Evolutionary conservation across 495 filamentous ascomycete genomes (phyloP).

Genomic region (Tirmania nivea): DNA sequence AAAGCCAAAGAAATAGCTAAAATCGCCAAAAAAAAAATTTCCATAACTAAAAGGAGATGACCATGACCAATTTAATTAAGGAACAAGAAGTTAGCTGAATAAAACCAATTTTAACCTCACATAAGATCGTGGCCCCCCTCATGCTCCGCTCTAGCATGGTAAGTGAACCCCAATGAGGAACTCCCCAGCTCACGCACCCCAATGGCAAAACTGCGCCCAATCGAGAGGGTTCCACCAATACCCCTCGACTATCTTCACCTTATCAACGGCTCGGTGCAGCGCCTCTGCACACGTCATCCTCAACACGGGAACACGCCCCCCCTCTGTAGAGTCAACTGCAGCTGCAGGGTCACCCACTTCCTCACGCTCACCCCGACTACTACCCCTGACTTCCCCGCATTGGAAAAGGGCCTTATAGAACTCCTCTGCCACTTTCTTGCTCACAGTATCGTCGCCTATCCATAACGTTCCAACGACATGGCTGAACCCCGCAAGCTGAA

Average conservation of each 20-base stretch:
- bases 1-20: too few relatives aligned
- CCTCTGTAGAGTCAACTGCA: neutral
- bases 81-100: too few relatives aligned
- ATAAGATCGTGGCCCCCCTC: too few relatives aligned
- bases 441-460: slow-evolving; percentile 3
- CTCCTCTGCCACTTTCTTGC: slow-evolving; percentile 1
- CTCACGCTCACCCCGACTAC: too few relatives aligned
- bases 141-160: too few relatives aligned
- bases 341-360: neutral
- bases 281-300: neutral
- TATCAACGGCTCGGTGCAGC: slow-evolving; percentile 6
- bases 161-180: too few relatives aligned
- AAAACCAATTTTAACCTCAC: too few relatives aligned
- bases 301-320: neutral
- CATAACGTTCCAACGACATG: slow-evolving; percentile 23
- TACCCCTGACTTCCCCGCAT: neutral
- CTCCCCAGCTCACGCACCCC: slow-evolving; percentile 3
- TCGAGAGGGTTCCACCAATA: neutral
- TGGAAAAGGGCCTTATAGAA: slow-evolving; percentile 6
- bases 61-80: too few relatives aligned
- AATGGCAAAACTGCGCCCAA: slow-evolving; percentile 8
- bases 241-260: neutral
- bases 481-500: slow-evolving; percentile 22
- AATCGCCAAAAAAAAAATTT: too few relatives aligned
- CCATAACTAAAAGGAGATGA: too few relatives aligned